Percentiles rank a stretch among this genome's conserved stretches.
Conservation (phyloP, 2,329 filamentous ascomycete genomes). For the Pyrenochaeta sp. region DNA sequence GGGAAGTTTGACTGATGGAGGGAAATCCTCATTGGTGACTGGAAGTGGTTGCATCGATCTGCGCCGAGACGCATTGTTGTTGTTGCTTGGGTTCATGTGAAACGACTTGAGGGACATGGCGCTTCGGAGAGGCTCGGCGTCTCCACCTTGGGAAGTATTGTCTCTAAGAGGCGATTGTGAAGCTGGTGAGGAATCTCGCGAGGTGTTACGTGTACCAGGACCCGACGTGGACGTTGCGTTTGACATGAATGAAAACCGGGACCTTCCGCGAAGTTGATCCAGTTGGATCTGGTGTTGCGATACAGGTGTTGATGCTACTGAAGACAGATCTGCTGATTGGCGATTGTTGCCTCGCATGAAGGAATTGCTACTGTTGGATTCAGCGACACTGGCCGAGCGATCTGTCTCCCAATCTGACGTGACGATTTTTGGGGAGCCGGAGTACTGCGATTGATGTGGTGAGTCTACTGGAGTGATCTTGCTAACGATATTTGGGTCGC, state of each 20-base stretch:
- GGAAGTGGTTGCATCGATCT: slow-evolving; percentile 50
- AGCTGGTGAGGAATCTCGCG: slow-evolving; percentile 45
- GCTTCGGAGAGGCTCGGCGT: slow-evolving; percentile 40
- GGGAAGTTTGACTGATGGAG: slow-evolving; percentile 24
- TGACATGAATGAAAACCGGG: slow-evolving; percentile 48
- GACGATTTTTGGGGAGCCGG: slow-evolving; percentile 37
- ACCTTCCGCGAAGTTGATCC: slow-evolving; percentile 47
- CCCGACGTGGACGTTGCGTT: slow-evolving; percentile 44
- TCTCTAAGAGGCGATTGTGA: slow-evolving; percentile 45
- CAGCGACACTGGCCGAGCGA: slow-evolving; percentile 34
- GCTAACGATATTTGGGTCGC: slow-evolving; percentile 41
- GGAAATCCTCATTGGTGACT: slow-evolving; percentile 42
- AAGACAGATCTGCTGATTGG: slow-evolving; percentile 45
- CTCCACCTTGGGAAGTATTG: slow-evolving; percentile 24
- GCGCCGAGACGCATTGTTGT: slow-evolving; percentile 36
- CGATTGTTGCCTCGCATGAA: slow-evolving; percentile 33
- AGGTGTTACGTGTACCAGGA: slow-evolving; percentile 41
- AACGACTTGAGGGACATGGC: slow-evolving; percentile 48
- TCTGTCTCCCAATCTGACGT: slow-evolving; percentile 42
- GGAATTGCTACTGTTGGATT: slow-evolving; percentile 40
- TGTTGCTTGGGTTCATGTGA: slow-evolving; percentile 46
- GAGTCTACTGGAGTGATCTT: slow-evolving; percentile 46
- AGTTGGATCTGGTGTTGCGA: slow-evolving; percentile 47
- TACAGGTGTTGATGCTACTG: slow-evolving; percentile 41
- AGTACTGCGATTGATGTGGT: slow-evolving; percentile 37